A percentile compares a stretch with the other conserved stretches of the same genome.
phyloP scores from a whole-genome alignment of 2,329 filamentous ascomycete species.

The Rhynchosporium graminicola region DNA sequence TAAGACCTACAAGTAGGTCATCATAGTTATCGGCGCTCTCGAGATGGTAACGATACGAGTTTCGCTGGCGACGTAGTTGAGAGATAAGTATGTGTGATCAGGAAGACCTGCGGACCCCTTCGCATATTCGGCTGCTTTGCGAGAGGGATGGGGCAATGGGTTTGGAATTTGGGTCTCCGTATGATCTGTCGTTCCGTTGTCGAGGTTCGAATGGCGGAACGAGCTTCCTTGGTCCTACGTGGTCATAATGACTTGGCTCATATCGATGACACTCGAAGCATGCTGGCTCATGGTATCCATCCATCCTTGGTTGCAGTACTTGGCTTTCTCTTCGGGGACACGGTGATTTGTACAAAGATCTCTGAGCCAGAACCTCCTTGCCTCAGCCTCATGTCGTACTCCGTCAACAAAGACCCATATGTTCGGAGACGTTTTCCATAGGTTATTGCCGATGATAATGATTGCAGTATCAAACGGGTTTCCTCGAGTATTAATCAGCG shows the following conservation, averaged over 20 bases:
- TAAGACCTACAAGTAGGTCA: conserved; percentile 15
- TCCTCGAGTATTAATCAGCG: conserved; percentile 20
- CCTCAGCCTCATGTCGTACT: neutral
- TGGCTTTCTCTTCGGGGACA: conserved; percentile 15
- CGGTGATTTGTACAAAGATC: conserved; percentile 19
- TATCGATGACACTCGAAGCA: conserved; percentile 15
- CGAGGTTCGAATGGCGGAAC: conserved; percentile 10
- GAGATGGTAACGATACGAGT: conserved; percentile 15
- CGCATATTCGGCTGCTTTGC: neutral
- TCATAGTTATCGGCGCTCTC: conserved; percentile 15
- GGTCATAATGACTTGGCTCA: conserved; percentile 20
- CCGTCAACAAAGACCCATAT: conserved; percentile 15
- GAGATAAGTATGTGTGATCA: conserved; percentile 18
- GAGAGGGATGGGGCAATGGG: conserved; percentile 16
- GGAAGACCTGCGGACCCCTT: conserved; percentile 2
- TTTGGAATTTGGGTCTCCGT: neutral
- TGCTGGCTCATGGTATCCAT: conserved; percentile 22
- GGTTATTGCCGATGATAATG: conserved; percentile 6
- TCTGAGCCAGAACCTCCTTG: conserved; percentile 21
- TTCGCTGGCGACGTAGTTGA: conserved; percentile 21
- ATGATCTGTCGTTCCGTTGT: conserved; percentile 5
- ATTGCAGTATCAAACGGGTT: conserved; percentile 12
- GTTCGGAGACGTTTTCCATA: conserved; percentile 2
- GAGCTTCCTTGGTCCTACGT: conserved; percentile 19
- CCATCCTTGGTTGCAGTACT: conserved; percentile 24